Evolutionary conservation across 768 basidiomycete genomes (phyloP), one percentile per base, ranked within the genome.

Genomic region (Artomyces pyxidatus): DNA sequence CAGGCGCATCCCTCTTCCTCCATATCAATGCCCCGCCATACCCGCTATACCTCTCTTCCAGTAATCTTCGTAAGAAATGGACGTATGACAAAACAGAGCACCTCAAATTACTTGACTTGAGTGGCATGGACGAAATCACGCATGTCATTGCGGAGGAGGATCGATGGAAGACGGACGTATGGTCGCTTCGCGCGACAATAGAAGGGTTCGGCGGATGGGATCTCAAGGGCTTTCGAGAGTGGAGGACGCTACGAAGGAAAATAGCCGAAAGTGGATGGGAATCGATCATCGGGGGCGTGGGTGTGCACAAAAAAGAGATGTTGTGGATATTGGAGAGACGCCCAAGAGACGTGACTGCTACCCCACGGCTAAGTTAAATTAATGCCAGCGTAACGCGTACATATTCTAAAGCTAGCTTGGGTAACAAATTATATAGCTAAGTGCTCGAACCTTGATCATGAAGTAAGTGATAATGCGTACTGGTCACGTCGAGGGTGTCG

Each of bases 1-100:
- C 85, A 0, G 95, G 96, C 2, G 88, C 90, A 3, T 86, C 90
- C 0, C 80, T 93, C 46, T 96, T 97, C 72, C 78, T 81, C 19
- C 87, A 89, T 35, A 72, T 77, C 19, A 70, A 84, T 47, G 65
- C 82, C 0, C 72, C 75, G 1, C 85, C 90, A 1, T 73, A 74
- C 45, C 61, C 69, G 45, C 42, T 59, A 4, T 42, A 50, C 54
- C 16, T 48, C 37, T 46, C 58, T 43, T 21, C 42, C 51, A 42
- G 45, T 45, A 28, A 39, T 53, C 11, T 30, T 22, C 0, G n/a
- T n/a, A 37, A 42, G 10, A 47, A 58, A 26, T 90, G 88, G 84
- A 71, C 66, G 30, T 95, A 93, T 67, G 78, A 89, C 67, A 95
- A 92, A 70, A 85, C 87, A 0, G 93, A 96, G 64, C 65, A 71